phyloP scores from a whole-genome alignment of 1,139 yeast genomes.

The Pneumocystis wakefieldiae region DNA sequence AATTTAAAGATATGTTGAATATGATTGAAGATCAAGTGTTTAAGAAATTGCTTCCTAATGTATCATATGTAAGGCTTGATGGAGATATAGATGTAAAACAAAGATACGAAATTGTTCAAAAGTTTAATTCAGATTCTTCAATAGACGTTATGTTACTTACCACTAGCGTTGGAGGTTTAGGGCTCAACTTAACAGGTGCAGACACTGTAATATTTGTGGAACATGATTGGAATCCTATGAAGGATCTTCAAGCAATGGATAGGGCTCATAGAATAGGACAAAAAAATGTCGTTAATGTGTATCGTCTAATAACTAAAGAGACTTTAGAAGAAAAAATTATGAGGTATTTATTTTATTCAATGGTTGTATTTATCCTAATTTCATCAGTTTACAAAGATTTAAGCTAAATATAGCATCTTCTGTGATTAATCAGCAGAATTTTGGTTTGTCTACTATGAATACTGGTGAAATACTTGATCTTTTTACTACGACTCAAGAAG shows the following conservation, averaged over 20 bases:
- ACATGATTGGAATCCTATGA: constrained; percentile 99
- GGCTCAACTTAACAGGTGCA: constrained; percentile 93
- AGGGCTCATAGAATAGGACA: constrained; percentile 97
- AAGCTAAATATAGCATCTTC: constrained; percentile 95
- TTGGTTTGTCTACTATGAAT: constrained; percentile 91
- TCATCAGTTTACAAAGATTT: constrained; percentile 72
- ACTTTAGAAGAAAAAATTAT: constrained; percentile 94
- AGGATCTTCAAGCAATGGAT: constrained; percentile 98
- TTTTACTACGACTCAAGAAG: constrained; percentile 33
- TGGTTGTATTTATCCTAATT: not conserved
- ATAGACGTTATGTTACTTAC: constrained; percentile 84
- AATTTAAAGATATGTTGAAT: constrained; percentile 92
- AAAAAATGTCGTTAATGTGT: constrained; percentile 90
- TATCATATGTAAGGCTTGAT: constrained; percentile 86
- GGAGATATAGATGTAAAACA: constrained; percentile 89
- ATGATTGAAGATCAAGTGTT: constrained; percentile 84
- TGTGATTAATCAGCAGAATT: constrained; percentile 88
- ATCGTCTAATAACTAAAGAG: constrained; percentile 77
- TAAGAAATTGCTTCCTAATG: constrained; percentile 72
- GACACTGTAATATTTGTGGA: constrained; percentile 97
- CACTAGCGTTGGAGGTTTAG: constrained; percentile 96
- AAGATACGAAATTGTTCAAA: constrained; percentile 79
- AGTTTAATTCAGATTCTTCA: constrained; percentile 91
- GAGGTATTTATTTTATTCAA: constrained; percentile 22
- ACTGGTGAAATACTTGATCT: constrained; percentile 85